Evolutionary conservation across 495 filamentous ascomycete species (phyloP), one percentile per base, ranked within the genome.

Genomic region (Neurospora africana): DNA sequence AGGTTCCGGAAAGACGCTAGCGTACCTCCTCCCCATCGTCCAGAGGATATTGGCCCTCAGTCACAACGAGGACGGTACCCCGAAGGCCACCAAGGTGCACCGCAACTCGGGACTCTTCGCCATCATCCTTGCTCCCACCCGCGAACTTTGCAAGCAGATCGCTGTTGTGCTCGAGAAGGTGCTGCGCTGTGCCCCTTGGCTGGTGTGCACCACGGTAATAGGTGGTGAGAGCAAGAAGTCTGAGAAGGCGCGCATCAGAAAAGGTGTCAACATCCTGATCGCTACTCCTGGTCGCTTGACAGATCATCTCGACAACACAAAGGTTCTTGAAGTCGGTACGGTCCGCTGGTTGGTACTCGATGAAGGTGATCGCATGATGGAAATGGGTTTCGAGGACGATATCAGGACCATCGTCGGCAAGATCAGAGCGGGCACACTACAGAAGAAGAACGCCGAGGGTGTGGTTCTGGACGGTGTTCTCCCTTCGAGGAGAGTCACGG

Each of bases 141-240:
- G 96, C 73, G 95, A 99, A 79, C 77, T 99, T 74, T 94, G 92
- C 79, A 94, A 95, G 80, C 95, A 99, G 82, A 98, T 98, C 69
- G 89, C 91, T 6, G 82, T 88, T 3, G 95, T 98, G 5, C 80
- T 98, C 40, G 91, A 95, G 71, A 91, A 89, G 47, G 81, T 99
- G 19, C 83, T 98, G 27, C 89, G 91, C 68, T 94, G 92, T 72
- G 90, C 92, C 39, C 87, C 88, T 3, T 98, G 94, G 94, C 88
- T 99, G 61, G 95, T 98, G 0, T 89, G 90, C 30, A 93, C 93
- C 6, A 95, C 92, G 0, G 94, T 99, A 15, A 96, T 94, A 74
- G 95, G 95, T 79, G 95, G 95, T 30, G 94, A 98, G 82, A 98
- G 94, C 81, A 98, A 98, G 80, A 95, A 98, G 76, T 94, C 92